phyloP scores from a whole-genome alignment of 177 flowering plant genomes.

The Vitis hybrid region DNA sequence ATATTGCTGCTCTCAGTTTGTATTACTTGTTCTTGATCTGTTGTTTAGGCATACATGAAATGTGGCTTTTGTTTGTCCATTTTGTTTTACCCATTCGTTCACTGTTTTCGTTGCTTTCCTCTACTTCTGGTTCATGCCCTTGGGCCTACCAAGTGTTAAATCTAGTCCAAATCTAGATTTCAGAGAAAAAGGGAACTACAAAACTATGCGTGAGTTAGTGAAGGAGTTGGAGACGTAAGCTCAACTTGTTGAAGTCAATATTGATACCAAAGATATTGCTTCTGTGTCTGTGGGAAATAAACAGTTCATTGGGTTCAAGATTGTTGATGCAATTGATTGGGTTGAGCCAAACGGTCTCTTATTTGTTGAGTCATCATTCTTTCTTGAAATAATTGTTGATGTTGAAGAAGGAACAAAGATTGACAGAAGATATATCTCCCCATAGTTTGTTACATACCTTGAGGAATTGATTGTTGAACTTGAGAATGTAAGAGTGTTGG shows the following conservation, averaged over 20 bases:
- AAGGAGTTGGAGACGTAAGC: slow-evolving; percentile 82
- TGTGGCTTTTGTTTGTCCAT: too few relatives aligned
- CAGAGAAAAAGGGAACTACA: slow-evolving; percentile 85
- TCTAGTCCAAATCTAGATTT: slow-evolving; percentile 97
- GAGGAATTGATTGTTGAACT: slow-evolving; percentile 83
- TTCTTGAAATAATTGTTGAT: slow-evolving; percentile 96
- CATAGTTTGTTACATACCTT: slow-evolving; percentile 87
- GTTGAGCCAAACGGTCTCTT: slow-evolving; percentile 98
- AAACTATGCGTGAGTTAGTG: slow-evolving; percentile 67
- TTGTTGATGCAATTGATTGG: slow-evolving; percentile 97
- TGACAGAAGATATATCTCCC: slow-evolving; percentile 93
- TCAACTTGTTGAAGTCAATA: slow-evolving; percentile 85
- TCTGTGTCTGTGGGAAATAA: slow-evolving; percentile 94
- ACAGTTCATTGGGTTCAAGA: slow-evolving; percentile 81
- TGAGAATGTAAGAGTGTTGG: slow-evolving; percentile 86
- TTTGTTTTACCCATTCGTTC: too few relatives aligned
- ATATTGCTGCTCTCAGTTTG: too few relatives aligned
- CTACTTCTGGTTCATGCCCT: too few relatives aligned
- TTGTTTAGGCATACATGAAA: too few relatives aligned
- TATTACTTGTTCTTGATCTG: too few relatives aligned
- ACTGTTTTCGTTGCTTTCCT: too few relatives aligned
- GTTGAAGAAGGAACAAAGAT: slow-evolving; percentile 98
- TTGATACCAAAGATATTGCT: slow-evolving; percentile 96
- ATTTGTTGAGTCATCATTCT: slow-evolving; percentile 95
- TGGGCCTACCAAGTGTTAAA: slow-evolving; percentile 81